phyloP scores from a whole-genome alignment of 2,329 filamentous ascomycete genomes.

The Knufia fluminis region DNA sequence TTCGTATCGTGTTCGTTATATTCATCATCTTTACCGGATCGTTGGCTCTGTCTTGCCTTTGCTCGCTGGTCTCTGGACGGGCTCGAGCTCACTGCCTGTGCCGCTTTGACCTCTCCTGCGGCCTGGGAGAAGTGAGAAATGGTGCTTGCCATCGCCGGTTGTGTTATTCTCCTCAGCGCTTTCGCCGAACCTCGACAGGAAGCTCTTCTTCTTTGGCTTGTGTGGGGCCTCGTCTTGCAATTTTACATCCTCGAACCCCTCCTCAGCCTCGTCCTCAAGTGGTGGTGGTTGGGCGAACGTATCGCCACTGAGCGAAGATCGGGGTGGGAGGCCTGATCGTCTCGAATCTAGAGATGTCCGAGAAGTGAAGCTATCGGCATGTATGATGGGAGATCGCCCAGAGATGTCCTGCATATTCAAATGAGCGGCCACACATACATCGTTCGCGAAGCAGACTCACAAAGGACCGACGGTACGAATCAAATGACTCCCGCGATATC shows the following conservation, averaged over 20 bases:
- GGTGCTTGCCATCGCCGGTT: constrained; percentile 34
- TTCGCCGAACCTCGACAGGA: constrained; percentile 75
- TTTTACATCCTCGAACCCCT: constrained; percentile 83
- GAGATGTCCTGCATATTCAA: constrained; percentile 65
- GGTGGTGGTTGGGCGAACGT: constrained; percentile 55
- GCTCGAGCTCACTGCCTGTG: constrained; percentile 56
- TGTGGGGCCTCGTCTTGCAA: constrained; percentile 57
- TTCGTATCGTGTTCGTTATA: neutral
- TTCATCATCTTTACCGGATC: neutral
- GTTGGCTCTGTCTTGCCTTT: constrained; percentile 22
- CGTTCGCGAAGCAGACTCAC: constrained; percentile 44
- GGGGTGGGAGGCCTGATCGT: constrained; percentile 52
- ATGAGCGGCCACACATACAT: neutral
- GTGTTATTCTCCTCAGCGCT: constrained; percentile 28
- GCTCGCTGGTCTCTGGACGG: constrained; percentile 41
- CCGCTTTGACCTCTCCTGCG: constrained; percentile 64
- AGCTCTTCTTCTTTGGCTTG: constrained; percentile 60
- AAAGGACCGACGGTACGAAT: constrained; percentile 92
- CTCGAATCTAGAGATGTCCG: constrained; percentile 76
- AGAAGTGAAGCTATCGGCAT: constrained; percentile 48
- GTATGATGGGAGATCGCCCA: constrained; percentile 66
- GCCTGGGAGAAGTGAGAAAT: constrained; percentile 57
- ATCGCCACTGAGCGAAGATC: constrained; percentile 50
- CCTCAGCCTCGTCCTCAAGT: constrained; percentile 45
- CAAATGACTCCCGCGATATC: constrained; percentile 93